Conservation (phyloP, 176 grass and related monocot species). For the Urochloa ruziziensis region DNA sequence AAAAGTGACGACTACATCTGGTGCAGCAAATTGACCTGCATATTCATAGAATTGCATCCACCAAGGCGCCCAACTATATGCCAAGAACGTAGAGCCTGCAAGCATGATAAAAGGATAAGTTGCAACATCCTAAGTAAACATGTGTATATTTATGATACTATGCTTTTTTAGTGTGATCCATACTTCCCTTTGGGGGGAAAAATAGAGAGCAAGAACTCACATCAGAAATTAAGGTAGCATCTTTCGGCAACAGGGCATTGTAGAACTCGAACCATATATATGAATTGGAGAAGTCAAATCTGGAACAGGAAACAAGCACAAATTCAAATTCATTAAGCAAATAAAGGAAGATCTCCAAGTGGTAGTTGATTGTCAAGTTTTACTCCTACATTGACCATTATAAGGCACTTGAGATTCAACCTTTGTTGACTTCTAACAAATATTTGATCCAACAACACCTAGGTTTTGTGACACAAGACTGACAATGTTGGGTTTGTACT, state of each 20-base stretch:
- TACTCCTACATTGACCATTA: not conserved
- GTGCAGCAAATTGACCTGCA: constrained; percentile 65
- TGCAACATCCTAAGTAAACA: constrained; percentile 22
- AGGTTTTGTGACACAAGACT: not conserved
- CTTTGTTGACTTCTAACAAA: not conserved
- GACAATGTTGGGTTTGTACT: not conserved
- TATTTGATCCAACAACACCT: not conserved
- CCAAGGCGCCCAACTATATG: constrained; percentile 88
- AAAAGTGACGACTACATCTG: not conserved
- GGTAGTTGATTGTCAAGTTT: not conserved
- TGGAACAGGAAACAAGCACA: constrained; percentile 28
- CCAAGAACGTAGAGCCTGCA: constrained; percentile 85
- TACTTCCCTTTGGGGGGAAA: not conserved
- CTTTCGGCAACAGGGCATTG: constrained; percentile 78
- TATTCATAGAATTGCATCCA: constrained; percentile 96
- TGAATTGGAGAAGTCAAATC: constrained; percentile 88
- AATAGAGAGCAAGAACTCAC: constrained; percentile 39
- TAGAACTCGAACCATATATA: constrained; percentile 97
- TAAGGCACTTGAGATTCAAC: not conserved
- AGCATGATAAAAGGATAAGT: constrained; percentile 16
- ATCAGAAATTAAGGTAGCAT: constrained; percentile 80
- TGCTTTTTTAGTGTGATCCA: not conserved
- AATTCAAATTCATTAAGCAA: not conserved
- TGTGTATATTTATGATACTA: not conserved
- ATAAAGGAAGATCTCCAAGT: not conserved